Evolutionary conservation across 306 rosid species (phyloP).

Genomic region (Gillenia trifoliata): DNA sequence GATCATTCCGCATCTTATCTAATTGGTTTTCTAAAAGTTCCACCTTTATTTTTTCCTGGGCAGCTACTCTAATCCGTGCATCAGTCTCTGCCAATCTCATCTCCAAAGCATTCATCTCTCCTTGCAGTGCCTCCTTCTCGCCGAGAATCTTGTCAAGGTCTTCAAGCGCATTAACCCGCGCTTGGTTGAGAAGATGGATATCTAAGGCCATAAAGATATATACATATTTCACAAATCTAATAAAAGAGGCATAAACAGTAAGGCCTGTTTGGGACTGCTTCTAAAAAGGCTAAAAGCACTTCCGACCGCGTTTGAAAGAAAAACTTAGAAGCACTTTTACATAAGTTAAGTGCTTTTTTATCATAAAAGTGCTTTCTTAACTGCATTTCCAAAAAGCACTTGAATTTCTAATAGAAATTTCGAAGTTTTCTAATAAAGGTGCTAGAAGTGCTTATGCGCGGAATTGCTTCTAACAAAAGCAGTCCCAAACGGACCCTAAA

Average conservation of each 20-base stretch:
- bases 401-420: not conserved
- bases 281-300: not conserved
- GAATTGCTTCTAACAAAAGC: not conserved
- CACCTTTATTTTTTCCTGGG: constrained; percentile 61
- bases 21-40: constrained; percentile 63
- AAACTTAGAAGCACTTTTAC: too few relatives aligned
- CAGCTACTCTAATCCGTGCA: constrained; percentile 50
- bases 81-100: constrained; percentile 77
- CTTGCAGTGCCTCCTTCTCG: constrained; percentile 75
- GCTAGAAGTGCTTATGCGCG: not conserved
- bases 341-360: too few relatives aligned
- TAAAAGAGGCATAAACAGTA: constrained; percentile 5
- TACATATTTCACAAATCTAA: constrained; percentile 15
- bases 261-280: not conserved
- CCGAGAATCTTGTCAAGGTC: constrained; percentile 68
- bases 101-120: constrained; percentile 63
- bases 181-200: constrained; percentile 74
- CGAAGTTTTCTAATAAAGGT: too few relatives aligned
- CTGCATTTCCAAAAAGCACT: not conserved
- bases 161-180: constrained; percentile 65
- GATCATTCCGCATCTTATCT: constrained; percentile 47
- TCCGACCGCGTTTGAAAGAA: too few relatives aligned
- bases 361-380: not conserved
- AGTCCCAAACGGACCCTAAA: not conserved
- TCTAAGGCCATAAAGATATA: constrained; percentile 43